These are phyloP conservation scores for Phytophthora tentaculata DNA, from an alignment of 352 stramenopile genomes.

Conservation along the genomic window DNA sequence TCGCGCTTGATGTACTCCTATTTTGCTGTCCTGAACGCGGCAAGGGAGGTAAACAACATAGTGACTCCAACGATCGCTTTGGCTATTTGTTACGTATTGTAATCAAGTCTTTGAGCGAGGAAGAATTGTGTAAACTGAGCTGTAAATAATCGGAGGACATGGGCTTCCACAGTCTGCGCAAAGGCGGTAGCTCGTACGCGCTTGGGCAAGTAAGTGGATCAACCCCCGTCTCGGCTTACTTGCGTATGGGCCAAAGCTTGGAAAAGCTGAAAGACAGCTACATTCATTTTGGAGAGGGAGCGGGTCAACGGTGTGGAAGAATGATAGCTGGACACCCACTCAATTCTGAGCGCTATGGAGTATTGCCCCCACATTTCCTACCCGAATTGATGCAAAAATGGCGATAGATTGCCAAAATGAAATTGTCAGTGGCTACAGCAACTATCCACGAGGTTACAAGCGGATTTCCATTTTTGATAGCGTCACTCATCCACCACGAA, in stretches of 20 bases:
- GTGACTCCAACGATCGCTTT: constrained; percentile 11
- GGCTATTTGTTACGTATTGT: background rate
- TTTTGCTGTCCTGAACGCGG: constrained; percentile 2
- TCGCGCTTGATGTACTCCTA: constrained; percentile 6
- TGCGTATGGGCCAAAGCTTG: constrained; percentile 3
- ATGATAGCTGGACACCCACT: constrained; percentile 12
- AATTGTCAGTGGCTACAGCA: no score
- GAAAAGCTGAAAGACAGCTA: constrained; percentile 12
- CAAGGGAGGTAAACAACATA: background rate
- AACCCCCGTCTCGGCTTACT: constrained; percentile 2
- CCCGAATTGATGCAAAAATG: no score
- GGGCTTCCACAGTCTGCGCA: constrained; percentile 1
- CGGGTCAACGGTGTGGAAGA: constrained; percentile 10
- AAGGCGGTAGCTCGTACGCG: constrained; percentile 8
- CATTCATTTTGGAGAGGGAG: constrained; percentile 13
- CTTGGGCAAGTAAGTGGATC: constrained; percentile 6
- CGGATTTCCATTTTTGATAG: no score
- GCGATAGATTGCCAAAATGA: no score
- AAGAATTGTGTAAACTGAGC: constrained; percentile 3
- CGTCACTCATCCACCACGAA: no score
- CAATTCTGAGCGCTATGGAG: constrained; percentile 1
- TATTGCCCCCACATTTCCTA: constrained; percentile 6
- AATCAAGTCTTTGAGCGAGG: background rate
- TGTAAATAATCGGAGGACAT: background rate
- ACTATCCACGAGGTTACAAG: no score